phyloP scores from a whole-genome alignment of 2,329 filamentous ascomycete genomes.

The Phaeomoniella chlamydospora region DNA sequence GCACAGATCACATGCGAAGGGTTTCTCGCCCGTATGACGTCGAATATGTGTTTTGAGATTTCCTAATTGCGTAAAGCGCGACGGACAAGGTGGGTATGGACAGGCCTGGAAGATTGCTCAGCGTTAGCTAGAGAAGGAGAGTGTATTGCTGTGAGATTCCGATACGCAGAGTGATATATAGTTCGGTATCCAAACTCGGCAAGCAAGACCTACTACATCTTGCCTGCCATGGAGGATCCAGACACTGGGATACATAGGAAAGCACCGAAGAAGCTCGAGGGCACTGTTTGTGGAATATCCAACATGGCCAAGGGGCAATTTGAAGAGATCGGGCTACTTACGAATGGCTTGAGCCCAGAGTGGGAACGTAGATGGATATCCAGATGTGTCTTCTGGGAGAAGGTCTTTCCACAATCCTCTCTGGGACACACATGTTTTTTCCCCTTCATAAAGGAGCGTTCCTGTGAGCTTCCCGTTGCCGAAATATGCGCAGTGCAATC shows the following conservation, averaged over 20 bases:
- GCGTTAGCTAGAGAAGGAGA: too few relatives aligned
- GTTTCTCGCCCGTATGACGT: conserved; percentile 75
- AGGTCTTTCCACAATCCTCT: conserved; percentile 63
- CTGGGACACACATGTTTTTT: conserved; percentile 63
- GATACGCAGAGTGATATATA: too few relatives aligned
- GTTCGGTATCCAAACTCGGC: too few relatives aligned
- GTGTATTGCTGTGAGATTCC: too few relatives aligned
- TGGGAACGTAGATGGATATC: conserved; percentile 81
- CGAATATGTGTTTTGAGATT: conserved; percentile 91
- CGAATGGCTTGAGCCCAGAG: conserved; percentile 80
- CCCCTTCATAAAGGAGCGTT: conserved; percentile 1
- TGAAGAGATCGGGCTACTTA: conserved; percentile 32
- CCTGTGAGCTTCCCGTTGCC: neutral
- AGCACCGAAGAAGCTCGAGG: too few relatives aligned
- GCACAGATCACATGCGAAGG: conserved; percentile 22
- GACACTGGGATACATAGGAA: too few relatives aligned
- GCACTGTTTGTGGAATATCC: too few relatives aligned
- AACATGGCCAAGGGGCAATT: too few relatives aligned
- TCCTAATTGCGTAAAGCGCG: conserved; percentile 71
- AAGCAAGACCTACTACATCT: too few relatives aligned
- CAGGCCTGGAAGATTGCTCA: neutral
- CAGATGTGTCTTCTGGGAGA: conserved; percentile 83
- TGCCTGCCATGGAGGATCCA: too few relatives aligned
- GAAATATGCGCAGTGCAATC: too few relatives aligned
- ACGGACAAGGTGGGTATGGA: conserved; percentile 11